Conservation (phyloP, 345 rosid species). For the Microcos paniculata region DNA sequence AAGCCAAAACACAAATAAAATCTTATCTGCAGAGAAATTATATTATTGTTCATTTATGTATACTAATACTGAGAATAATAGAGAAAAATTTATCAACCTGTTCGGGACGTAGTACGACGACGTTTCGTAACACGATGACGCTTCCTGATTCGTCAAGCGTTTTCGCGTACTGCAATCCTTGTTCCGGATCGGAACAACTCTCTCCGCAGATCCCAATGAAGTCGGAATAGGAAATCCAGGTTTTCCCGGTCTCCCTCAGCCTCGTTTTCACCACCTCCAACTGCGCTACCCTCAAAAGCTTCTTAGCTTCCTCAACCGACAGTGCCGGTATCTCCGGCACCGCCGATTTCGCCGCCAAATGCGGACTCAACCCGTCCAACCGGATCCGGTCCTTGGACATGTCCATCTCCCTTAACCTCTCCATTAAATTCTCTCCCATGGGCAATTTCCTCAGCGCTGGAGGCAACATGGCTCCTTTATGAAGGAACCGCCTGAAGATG, state of each 20-base stretch:
- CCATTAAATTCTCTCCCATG: slow-evolving; percentile 44
- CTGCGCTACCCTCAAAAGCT: slow-evolving; percentile 66
- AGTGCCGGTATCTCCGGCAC: slow-evolving; percentile 27
- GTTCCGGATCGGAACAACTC: slow-evolving; percentile 50
- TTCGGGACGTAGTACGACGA: slow-evolving; percentile 69
- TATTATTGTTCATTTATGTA: not conserved
- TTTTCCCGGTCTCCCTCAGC: slow-evolving; percentile 48
- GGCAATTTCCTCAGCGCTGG: slow-evolving; percentile 38
- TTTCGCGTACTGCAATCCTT: slow-evolving; percentile 52
- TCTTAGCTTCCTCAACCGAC: slow-evolving; percentile 63
- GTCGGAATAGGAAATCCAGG: slow-evolving; percentile 59
- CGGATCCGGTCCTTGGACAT: slow-evolving; percentile 54
- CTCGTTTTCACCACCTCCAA: slow-evolving; percentile 64
- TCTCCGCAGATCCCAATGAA: slow-evolving; percentile 58
- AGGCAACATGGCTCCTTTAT: slow-evolving; percentile 46
- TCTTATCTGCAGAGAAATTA: not conserved
- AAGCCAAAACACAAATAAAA: slow-evolving; percentile 11
- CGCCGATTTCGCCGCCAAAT: slow-evolving; percentile 16
- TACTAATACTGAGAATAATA: too few species aligned
- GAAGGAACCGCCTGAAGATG: slow-evolving; percentile 64
- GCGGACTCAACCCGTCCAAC: slow-evolving; percentile 55
- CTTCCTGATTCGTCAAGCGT: slow-evolving; percentile 77
- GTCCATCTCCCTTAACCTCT: slow-evolving; percentile 53
- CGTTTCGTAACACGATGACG: slow-evolving; percentile 67
- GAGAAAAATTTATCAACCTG: slow-evolving; percentile 51